Evolutionary conservation across 2,329 filamentous ascomycete species (phyloP).

Genomic region (Exophiala alcalophila): DNA sequence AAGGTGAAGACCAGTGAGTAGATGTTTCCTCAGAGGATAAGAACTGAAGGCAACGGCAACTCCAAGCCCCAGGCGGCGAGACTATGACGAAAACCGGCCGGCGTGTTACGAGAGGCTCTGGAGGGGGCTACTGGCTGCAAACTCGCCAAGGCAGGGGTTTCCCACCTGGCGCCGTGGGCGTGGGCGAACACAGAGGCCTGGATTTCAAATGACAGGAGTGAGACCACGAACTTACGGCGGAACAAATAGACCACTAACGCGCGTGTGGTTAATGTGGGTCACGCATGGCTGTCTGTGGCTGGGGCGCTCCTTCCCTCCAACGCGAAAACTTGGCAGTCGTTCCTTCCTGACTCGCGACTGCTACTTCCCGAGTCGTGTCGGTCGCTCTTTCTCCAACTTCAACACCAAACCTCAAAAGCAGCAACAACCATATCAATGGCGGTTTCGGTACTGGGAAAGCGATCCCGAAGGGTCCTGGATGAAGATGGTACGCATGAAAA

Average conservation of each 20-base stretch:
- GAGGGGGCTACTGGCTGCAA: no score
- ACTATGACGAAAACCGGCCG: slow-evolving; percentile 18
- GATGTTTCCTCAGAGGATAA: no score
- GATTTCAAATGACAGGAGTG: slow-evolving; percentile 15
- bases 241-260: slow-evolving; percentile 1
- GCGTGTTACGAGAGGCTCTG: no score
- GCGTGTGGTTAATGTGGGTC: not conserved
- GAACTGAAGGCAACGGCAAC: not conserved
- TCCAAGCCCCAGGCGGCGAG: slow-evolving; percentile 5
- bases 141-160: slow-evolving; percentile 21
- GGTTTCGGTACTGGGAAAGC: slow-evolving; percentile 43
- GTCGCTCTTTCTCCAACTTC: slow-evolving; percentile 23
- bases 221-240: slow-evolving; percentile 4
- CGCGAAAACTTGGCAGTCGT: slow-evolving; percentile 14
- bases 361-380: slow-evolving; percentile 17
- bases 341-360: slow-evolving; percentile 14
- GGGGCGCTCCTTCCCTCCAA: slow-evolving; percentile 8
- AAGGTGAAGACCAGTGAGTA: no score
- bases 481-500: slow-evolving; percentile 40
- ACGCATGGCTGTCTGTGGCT: slow-evolving; percentile 4
- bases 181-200: not conserved
- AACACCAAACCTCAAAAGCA: slow-evolving; percentile 30
- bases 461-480: slow-evolving; percentile 39
- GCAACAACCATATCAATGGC: slow-evolving; percentile 42
- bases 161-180: not conserved